Conservation (phyloP, 1,284 basidiomycete species). For the Taiwanofungus camphoratus region DNA sequence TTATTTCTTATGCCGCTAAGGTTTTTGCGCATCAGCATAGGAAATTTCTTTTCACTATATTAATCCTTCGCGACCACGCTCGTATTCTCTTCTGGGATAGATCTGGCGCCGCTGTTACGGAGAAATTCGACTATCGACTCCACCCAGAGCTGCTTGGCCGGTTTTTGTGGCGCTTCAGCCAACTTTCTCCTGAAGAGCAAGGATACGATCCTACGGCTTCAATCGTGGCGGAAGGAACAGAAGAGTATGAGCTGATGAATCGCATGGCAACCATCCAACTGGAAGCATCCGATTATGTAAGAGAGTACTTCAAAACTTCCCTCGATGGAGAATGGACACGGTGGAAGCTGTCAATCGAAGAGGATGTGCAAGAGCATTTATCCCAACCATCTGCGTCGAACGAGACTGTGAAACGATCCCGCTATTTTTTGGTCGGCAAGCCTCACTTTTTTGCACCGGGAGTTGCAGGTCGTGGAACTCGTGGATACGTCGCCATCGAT, state of each 20-base stretch:
- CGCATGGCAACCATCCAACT: not conserved
- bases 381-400: not conserved
- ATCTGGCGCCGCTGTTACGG: constrained; percentile 6
- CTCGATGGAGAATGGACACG: not conserved
- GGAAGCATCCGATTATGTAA: not conserved
- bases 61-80: constrained; percentile 9
- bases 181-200: not conserved
- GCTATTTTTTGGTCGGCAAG: constrained; percentile 6
- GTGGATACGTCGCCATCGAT: no score
- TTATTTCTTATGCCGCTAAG: constrained; percentile 7
- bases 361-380: not conserved
- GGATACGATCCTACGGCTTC: constrained; percentile 11
- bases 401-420: no score
- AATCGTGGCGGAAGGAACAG: not conserved
- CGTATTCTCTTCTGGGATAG: constrained; percentile 11
- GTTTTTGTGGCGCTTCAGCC: constrained; percentile 12
- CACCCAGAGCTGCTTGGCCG: constrained; percentile 4
- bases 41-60: constrained; percentile 5
- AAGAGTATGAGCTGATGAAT: not conserved
- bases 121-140: constrained; percentile 9
- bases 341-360: constrained; percentile 3
- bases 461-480: constrained; percentile 1
- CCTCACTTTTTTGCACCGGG: constrained; percentile 1
- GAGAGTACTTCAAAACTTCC: constrained; percentile 1
- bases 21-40: constrained; percentile 9